Percentiles rank a stretch among this genome's conserved stretches.
These are phyloP conservation scores for Phaffia australis DNA, from an alignment of 768 basidiomycete species.

Conservation along the genomic window DNA sequence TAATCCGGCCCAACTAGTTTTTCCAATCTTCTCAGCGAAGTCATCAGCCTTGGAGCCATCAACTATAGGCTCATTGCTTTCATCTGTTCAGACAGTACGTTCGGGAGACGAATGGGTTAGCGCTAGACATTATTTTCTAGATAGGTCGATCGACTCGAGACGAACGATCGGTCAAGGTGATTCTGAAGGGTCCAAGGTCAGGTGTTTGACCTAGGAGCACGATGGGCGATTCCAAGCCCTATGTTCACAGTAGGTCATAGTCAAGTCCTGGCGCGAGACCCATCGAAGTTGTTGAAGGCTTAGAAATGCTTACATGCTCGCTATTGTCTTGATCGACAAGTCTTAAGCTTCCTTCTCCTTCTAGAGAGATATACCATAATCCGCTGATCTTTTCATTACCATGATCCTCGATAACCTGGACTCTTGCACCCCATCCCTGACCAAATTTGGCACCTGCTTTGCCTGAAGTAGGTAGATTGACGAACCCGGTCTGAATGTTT, in stretches of 20 bases:
- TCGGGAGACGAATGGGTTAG: not conserved
- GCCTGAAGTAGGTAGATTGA: slow-evolving; percentile 44
- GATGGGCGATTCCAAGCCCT: slow-evolving; percentile 67
- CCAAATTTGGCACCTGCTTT: slow-evolving; percentile 2
- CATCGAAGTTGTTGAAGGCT: not conserved
- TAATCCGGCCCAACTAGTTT: slow-evolving; percentile 59
- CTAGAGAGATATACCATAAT: slow-evolving; percentile 78
- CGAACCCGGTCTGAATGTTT: slow-evolving; percentile 66
- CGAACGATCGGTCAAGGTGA: slow-evolving; percentile 68
- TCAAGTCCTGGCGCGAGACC: not conserved
- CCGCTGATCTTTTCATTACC: slow-evolving; percentile 66
- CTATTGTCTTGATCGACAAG: slow-evolving; percentile 56
- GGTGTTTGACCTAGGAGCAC: slow-evolving; percentile 61
- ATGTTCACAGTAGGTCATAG: not conserved
- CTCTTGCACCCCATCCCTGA: slow-evolving; percentile 20
- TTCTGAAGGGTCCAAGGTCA: slow-evolving; percentile 68
- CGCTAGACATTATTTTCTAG: not conserved
- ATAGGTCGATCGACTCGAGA: not conserved
- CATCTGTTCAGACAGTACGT: slow-evolving; percentile 41
- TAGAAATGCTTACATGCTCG: slow-evolving; percentile 50
- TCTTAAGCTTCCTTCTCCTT: slow-evolving; percentile 71
- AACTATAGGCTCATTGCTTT: slow-evolving; percentile 48
- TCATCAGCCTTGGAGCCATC: slow-evolving; percentile 49
- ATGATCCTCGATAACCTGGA: slow-evolving; percentile 46
- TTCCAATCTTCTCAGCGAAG: slow-evolving; percentile 56